Evolutionary conservation across 1,139 yeast species (phyloP), one percentile per base, ranked within the genome.

Genomic region (Zygoascus meyerae): DNA sequence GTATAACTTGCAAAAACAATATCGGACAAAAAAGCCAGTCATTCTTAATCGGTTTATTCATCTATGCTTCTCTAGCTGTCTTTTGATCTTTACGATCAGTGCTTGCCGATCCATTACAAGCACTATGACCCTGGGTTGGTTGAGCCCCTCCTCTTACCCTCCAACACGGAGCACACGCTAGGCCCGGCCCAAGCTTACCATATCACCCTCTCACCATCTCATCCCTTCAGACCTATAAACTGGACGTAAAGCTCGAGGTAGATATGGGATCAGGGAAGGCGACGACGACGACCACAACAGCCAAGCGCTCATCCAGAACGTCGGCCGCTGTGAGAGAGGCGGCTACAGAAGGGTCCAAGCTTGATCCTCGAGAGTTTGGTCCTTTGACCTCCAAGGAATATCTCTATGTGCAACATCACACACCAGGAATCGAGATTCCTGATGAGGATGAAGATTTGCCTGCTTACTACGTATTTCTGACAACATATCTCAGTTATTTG

Each of bases 401-500:
- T 56, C 65, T 78, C 44, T 75, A 77, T 51, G 47, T 45, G 42
- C 68, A 63, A 52, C 37, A 44, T 30, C 52, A 53, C 40, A 54
- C 55, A 5, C 51, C 55, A 6, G 57, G 58, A 16, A 45, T 46
- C 44, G 57, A 55, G 38, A 45, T 59, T n/a, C 63, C 61, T 30
- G 54, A 51, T 4, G 63, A 54, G 39, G 68, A 68, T 46, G 96
- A 87, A 63, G 95, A 90, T 42, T 49, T 57, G 49, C 97, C 97
- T 6, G 92, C 95, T 9, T 85, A 86, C 61, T 75, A 76, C 55
- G 80, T 86, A 47, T 79, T 86, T 54, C 70, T 92, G 49, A 76
- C 86, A 48, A 92, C 98, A 2, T 92, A 90, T 61, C 68, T 92
- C 57, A 81, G 84, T 63, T 94, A 89, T 64, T 73, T 92, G 55